Evolutionary conservation across 2,329 filamentous ascomycete genomes (phyloP).

Genomic region (Fusarium sublunatum): DNA sequence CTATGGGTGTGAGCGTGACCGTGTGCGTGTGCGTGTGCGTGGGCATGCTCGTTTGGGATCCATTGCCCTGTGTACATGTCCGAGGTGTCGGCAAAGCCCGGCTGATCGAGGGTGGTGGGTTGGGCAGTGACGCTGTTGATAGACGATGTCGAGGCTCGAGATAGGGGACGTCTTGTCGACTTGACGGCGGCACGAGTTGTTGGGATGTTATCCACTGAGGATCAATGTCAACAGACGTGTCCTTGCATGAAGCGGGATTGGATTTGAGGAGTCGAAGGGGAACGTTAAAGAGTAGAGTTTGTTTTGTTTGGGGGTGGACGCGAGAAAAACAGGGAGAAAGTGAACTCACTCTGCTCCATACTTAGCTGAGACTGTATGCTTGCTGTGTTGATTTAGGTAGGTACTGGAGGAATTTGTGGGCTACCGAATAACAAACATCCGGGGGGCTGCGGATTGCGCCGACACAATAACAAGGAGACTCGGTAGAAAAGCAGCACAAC

Average conservation of each 20-base stretch:
- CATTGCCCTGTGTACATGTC: constrained; percentile 63
- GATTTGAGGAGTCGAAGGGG: not conserved
- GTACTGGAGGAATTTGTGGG: constrained; percentile 47
- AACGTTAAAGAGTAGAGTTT: constrained; percentile 1
- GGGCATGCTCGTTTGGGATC: constrained; percentile 55
- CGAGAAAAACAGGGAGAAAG: constrained; percentile 39
- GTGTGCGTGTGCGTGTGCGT: constrained; percentile 30
- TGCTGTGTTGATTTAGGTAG: constrained; percentile 47
- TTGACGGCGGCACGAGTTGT: constrained; percentile 52
- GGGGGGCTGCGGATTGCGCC: constrained; percentile 45
- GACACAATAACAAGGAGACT: constrained; percentile 44
- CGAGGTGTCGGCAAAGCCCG: constrained; percentile 56
- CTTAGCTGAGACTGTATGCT: constrained; percentile 28
- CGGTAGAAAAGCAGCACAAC: constrained; percentile 20
- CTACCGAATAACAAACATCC: constrained; percentile 56
- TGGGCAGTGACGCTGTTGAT: constrained; percentile 66
- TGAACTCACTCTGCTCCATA: constrained; percentile 54
- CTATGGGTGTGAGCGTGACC: constrained; percentile 26
- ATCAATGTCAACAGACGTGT: constrained; percentile 34
- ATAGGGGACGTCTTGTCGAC: constrained; percentile 63
- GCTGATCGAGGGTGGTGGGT: constrained; percentile 61
- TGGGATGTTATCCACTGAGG: constrained; percentile 44
- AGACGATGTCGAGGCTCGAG: constrained; percentile 67
- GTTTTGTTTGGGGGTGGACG: constrained; percentile 21
- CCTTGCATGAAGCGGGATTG: constrained; percentile 17